Conservation (phyloP, 768 basidiomycete species). For the Mycena vitilis region DNA sequence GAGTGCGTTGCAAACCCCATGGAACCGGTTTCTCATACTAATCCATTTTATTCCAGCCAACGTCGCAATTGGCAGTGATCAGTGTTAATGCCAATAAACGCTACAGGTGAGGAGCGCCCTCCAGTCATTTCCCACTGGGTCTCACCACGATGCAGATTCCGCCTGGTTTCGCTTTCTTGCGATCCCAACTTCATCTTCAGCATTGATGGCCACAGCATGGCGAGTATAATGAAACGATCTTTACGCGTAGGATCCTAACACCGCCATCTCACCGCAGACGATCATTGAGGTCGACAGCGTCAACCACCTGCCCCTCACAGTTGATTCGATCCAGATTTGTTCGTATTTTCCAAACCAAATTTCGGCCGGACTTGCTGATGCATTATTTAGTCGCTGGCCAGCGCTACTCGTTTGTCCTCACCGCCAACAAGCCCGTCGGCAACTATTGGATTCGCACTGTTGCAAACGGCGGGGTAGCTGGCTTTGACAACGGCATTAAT, state of each 20-base stretch:
- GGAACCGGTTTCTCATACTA: neutral
- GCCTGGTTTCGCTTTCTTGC: slow-evolving; percentile 13
- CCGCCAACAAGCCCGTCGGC: slow-evolving; percentile 52
- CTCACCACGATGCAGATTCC: neutral
- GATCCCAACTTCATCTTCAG: slow-evolving; percentile 31
- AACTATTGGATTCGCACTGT: slow-evolving; percentile 59
- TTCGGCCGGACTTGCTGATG: neutral
- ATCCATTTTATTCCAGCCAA: slow-evolving; percentile 24
- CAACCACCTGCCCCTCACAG: slow-evolving; percentile 42
- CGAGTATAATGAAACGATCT: slow-evolving; percentile 15
- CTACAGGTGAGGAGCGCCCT: slow-evolving; percentile 48
- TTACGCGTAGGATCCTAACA: too few species aligned
- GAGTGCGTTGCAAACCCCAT: slow-evolving; percentile 35
- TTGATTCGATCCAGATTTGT: slow-evolving; percentile 31
- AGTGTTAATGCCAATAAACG: slow-evolving; percentile 43
- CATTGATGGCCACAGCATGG: slow-evolving; percentile 43
- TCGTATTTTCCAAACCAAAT: neutral
- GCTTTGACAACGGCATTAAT: slow-evolving; percentile 48
- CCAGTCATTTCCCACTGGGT: slow-evolving; percentile 37
- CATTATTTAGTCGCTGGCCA: slow-evolving; percentile 41
- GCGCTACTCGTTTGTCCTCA: slow-evolving; percentile 52
- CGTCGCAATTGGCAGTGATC: slow-evolving; percentile 46
- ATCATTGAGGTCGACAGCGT: slow-evolving; percentile 51
- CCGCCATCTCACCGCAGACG: too few species aligned
- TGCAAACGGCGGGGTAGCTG: slow-evolving; percentile 37